phyloP scores from a whole-genome alignment of 352 stramenopile genomes.

The Phytophthora uliginosa region DNA sequence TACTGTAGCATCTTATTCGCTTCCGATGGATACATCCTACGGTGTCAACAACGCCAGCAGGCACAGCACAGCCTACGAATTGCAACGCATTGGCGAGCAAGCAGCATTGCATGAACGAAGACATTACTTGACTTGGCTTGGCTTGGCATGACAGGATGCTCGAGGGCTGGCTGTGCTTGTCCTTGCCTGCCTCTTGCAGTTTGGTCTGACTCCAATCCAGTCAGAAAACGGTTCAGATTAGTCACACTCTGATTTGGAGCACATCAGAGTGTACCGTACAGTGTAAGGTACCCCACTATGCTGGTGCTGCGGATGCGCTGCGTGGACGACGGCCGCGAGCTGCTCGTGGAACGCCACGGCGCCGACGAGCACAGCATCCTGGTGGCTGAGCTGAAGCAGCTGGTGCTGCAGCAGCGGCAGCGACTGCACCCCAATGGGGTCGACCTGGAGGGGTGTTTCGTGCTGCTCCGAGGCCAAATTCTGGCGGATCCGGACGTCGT shows the following conservation, averaged over 20 bases:
- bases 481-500: conserved; percentile 68
- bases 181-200: neutral
- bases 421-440: conserved; percentile 10
- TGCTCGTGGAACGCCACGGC: conserved; percentile 57
- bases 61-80: neutral
- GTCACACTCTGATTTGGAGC: conserved; percentile 10
- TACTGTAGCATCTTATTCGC: conserved; percentile 32
- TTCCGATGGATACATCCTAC: conserved; percentile 14
- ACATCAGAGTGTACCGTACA: too few species aligned
- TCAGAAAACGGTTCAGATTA: conserved; percentile 28
- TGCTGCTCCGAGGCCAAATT: conserved; percentile 68
- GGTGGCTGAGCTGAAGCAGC: conserved; percentile 61
- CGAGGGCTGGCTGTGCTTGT: neutral
- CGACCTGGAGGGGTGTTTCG: conserved; percentile 43
- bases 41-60: neutral
- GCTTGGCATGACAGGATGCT: neutral
- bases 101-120: neutral
- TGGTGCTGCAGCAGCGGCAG: conserved; percentile 47
- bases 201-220: conserved; percentile 9
- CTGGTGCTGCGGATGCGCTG: conserved; percentile 58
- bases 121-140: too few species aligned
- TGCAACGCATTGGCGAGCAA: neutral
- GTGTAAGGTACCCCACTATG: conserved; percentile 9
- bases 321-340: conserved; percentile 65
- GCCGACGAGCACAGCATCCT: conserved; percentile 46